Conservation (phyloP, 306 rosid genomes). For the Senna siamea region DNA sequence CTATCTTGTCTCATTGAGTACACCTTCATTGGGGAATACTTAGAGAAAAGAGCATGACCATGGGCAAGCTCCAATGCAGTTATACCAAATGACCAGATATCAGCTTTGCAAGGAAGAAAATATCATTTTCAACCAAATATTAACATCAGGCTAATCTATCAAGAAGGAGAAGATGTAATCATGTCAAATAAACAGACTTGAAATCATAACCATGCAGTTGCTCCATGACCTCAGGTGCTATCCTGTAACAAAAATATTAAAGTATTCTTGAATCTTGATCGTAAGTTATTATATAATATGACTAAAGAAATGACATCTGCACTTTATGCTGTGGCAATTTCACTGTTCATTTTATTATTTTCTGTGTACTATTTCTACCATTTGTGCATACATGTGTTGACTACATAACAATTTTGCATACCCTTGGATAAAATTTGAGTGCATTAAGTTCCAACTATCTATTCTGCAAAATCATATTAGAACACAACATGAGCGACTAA, state of each 20-base stretch:
- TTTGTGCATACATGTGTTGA: not conserved
- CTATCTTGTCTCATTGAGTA: constrained; percentile 24
- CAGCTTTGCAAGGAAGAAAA: constrained; percentile 64
- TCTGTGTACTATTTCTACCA: not conserved
- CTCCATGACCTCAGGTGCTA: constrained; percentile 99
- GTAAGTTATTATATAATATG: not conserved
- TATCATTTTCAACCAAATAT: constrained; percentile 35
- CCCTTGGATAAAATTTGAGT: not conserved
- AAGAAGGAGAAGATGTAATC: not conserved
- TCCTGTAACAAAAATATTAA: constrained; percentile 55
- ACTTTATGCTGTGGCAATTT: not conserved
- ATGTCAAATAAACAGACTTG: constrained; percentile 60
- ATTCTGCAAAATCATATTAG: not conserved
- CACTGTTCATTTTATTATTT: not conserved
- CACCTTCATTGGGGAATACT: constrained; percentile 97
- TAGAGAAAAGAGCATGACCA: constrained; percentile 97
- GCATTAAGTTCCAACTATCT: not conserved
- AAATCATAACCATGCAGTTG: constrained; percentile 91
- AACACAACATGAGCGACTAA: not conserved
- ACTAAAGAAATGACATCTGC: constrained; percentile 3
- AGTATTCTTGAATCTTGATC: constrained; percentile 9
- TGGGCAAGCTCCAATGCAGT: constrained; percentile 98
- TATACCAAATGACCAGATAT: constrained; percentile 98
- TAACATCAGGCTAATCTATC: not conserved
- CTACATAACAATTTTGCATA: not conserved